A percentile compares a stretch with the other conserved stretches of the same genome.
These are phyloP conservation scores for Oryza punctata DNA, from an alignment of 176 grass and related monocot species.

Conservation along the genomic window DNA sequence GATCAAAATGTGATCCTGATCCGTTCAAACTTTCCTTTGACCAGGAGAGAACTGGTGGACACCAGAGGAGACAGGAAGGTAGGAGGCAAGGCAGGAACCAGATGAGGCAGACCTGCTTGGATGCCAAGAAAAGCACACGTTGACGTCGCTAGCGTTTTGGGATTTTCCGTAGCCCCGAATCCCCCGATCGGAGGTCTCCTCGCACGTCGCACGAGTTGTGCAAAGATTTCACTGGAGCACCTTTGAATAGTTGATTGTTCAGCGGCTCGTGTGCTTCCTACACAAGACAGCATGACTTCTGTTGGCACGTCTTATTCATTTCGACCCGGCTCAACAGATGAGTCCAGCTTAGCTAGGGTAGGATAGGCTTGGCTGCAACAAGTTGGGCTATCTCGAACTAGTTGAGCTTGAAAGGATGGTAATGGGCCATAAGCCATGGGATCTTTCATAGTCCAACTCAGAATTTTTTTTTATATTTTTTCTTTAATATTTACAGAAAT, in stretches of 20 bases:
- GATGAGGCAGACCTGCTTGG: constrained; percentile 15
- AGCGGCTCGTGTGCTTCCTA: neutral
- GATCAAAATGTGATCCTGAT: neutral
- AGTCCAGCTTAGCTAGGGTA: too few species aligned
- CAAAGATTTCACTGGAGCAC: neutral
- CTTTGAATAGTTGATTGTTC: neutral
- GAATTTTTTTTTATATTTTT: too few species aligned
- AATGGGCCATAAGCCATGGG: too few species aligned
- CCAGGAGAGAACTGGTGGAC: neutral
- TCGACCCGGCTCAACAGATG: too few species aligned
- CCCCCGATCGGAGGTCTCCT: neutral
- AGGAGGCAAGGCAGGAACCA: too few species aligned
- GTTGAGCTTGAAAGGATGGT: too few species aligned
- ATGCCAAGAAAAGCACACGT: constrained; percentile 5
- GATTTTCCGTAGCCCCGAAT: neutral
- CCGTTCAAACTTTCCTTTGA: neutral
- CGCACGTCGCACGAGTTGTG: neutral
- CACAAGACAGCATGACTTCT: neutral
- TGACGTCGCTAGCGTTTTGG: neutral
- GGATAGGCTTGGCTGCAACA: too few species aligned
- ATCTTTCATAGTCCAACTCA: too few species aligned
- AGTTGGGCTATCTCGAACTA: too few species aligned
- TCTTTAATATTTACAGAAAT: too few species aligned
- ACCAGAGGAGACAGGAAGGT: neutral
- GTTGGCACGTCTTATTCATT: too few species aligned